Evolutionary conservation across 1,139 yeast genomes (phyloP).

Genomic region (Fermentozyma sake): DNA sequence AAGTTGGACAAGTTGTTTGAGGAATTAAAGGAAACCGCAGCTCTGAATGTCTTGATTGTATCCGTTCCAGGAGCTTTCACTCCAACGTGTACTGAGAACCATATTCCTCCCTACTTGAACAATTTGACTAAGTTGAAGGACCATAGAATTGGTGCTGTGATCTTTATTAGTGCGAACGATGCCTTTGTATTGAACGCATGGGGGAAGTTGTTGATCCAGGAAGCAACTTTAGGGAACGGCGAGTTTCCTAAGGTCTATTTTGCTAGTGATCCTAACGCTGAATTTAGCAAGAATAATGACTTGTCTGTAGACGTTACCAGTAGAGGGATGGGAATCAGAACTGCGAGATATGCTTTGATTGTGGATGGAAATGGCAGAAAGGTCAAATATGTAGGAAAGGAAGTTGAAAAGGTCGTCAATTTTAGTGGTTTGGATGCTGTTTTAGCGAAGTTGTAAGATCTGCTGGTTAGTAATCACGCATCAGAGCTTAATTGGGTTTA

Average conservation of each 20-base stretch:
- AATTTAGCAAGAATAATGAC: slow-evolving; percentile 16
- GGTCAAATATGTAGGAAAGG: slow-evolving; percentile 23
- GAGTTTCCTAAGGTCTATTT: slow-evolving; percentile 19
- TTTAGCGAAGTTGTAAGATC: too few relatives aligned
- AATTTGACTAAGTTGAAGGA: slow-evolving; percentile 17
- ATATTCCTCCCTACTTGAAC: slow-evolving; percentile 23
- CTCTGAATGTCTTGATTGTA: slow-evolving; percentile 18
- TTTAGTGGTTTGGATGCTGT: slow-evolving; percentile 23
- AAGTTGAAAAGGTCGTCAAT: slow-evolving; percentile 20
- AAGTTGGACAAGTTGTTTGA: slow-evolving; percentile 19
- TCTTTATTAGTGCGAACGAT: slow-evolving; percentile 25
- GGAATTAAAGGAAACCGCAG: slow-evolving; percentile 10
- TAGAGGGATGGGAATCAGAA: slow-evolving; percentile 59
- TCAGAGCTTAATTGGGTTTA: too few relatives aligned
- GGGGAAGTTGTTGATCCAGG: slow-evolving; percentile 25
- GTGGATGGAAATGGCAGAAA: slow-evolving; percentile 36
- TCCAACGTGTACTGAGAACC: slow-evolving; percentile 28
- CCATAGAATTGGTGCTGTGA: slow-evolving; percentile 17
- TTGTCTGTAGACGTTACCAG: slow-evolving; percentile 21
- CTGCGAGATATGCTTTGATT: slow-evolving; percentile 68
- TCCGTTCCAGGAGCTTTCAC: slow-evolving; percentile 31
- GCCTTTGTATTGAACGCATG: slow-evolving; percentile 27
- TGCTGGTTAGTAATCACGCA: too few relatives aligned
- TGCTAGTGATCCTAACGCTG: slow-evolving; percentile 24
- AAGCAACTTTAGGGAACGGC: slow-evolving; percentile 5